phyloP scores from a whole-genome alignment of 225 moss, liverwort and hornwort species.

The Pleurozium schreberi region DNA sequence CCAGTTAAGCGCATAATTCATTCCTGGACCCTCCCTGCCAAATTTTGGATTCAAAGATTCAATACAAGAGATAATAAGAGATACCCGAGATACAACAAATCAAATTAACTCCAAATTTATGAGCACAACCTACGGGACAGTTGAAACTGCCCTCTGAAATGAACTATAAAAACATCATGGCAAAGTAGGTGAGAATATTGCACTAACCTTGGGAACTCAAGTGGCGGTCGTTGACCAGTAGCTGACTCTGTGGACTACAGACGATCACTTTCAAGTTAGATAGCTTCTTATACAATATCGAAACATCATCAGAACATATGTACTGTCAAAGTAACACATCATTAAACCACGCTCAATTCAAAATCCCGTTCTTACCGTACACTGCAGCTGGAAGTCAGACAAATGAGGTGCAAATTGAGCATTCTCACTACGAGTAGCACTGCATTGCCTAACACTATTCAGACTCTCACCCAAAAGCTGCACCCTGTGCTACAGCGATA shows the following conservation, averaged over 20 bases:
- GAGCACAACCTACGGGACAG: neutral
- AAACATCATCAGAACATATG: neutral
- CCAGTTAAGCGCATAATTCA: constrained; percentile 55
- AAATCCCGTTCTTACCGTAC: neutral
- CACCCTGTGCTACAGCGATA: neutral
- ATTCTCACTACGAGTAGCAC: neutral
- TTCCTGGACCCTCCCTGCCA: constrained; percentile 51
- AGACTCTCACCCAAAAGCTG: neutral
- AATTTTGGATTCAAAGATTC: neutral
- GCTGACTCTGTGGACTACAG: constrained; percentile 15
- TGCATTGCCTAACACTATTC: neutral
- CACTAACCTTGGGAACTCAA: constrained; percentile 43
- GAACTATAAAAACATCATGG: neutral
- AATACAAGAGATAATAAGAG: neutral
- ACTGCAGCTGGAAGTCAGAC: neutral
- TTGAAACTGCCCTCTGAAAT: neutral
- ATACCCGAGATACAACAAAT: neutral
- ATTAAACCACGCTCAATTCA: neutral
- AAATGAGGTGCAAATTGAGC: neutral
- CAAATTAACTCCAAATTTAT: neutral
- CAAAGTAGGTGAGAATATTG: neutral
- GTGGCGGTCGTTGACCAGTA: constrained; percentile 11
- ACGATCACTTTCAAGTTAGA: neutral
- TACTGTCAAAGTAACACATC: neutral
- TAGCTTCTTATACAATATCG: neutral